A percentile compares a stretch with the other conserved stretches of the same genome.
Conservation (phyloP, 495 filamentous ascomycete genomes). For the Neurospora terricola region DNA sequence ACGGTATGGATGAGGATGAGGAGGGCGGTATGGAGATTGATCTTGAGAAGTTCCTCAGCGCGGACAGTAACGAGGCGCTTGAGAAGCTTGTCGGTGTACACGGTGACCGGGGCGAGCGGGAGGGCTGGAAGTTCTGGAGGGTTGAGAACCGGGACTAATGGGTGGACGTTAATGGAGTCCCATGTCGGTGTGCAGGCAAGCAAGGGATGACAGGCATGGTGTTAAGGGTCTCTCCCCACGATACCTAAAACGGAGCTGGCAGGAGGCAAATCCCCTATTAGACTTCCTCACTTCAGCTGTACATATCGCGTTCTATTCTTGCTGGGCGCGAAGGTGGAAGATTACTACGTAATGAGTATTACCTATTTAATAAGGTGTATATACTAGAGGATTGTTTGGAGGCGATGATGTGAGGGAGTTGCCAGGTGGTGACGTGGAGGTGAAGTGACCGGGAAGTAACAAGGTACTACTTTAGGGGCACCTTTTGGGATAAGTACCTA, state of each 20-base stretch:
- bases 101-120: constrained; percentile 50
- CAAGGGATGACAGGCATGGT: background rate
- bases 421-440: background rate
- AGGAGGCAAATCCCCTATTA: background rate
- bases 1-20: constrained; percentile 53
- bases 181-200: background rate
- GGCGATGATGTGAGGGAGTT: background rate
- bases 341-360: background rate
- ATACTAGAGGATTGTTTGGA: background rate
- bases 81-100: constrained; percentile 63
- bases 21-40: constrained; percentile 86
- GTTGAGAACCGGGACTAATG: constrained; percentile 30
- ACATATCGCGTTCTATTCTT: background rate
- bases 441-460: background rate
- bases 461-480: background rate
- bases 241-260: background rate
- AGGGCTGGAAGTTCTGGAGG: constrained; percentile 94
- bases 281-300: background rate
- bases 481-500: background rate
- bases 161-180: background rate
- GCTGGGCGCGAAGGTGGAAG: background rate
- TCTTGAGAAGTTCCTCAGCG: constrained; percentile 79
- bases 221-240: background rate
- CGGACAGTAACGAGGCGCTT: constrained; percentile 69
- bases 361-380: background rate